Conservation (phyloP, 2,329 filamentous ascomycete genomes). For the Chalara sp. region DNA sequence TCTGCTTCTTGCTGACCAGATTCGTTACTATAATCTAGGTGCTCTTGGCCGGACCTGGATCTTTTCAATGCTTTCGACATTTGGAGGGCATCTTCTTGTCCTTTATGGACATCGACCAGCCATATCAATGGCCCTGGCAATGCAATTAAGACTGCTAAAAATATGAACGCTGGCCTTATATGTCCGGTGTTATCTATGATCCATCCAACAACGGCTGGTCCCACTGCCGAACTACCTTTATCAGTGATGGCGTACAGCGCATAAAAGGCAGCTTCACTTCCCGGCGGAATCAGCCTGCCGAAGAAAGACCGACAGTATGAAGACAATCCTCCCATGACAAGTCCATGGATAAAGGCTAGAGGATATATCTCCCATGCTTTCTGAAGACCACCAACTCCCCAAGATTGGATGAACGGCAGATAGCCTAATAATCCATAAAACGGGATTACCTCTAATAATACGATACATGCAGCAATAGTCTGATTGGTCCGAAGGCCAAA, state of each 20-base stretch:
- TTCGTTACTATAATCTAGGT: background rate
- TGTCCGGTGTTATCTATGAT: slow-evolving; percentile 80
- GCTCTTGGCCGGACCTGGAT: slow-evolving; percentile 1
- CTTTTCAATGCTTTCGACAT: slow-evolving; percentile 38
- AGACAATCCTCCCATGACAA: slow-evolving; percentile 87
- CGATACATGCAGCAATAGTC: slow-evolving; percentile 83
- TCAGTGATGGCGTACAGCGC: slow-evolving; percentile 89
- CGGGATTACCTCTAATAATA: slow-evolving; percentile 85
- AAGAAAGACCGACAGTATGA: slow-evolving; percentile 89
- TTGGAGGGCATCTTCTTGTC: slow-evolving; percentile 59
- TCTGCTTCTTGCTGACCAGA: background rate
- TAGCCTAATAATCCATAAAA: slow-evolving; percentile 87
- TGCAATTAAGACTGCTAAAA: slow-evolving; percentile 74
- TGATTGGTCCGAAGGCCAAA: slow-evolving; percentile 70
- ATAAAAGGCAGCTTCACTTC: slow-evolving; percentile 87
- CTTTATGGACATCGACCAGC: slow-evolving; percentile 75
- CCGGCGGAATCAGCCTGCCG: slow-evolving; percentile 85
- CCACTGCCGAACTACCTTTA: slow-evolving; percentile 90
- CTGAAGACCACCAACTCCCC: slow-evolving; percentile 77
- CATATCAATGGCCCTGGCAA: slow-evolving; percentile 78
- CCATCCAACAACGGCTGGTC: slow-evolving; percentile 82
- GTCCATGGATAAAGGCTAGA: slow-evolving; percentile 80
- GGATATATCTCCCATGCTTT: slow-evolving; percentile 96
- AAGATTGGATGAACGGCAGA: slow-evolving; percentile 66
- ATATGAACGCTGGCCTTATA: slow-evolving; percentile 83